These are phyloP conservation scores for Chaetothyriales sp. DNA, from an alignment of 2,329 filamentous ascomycete genomes.

Conservation along the genomic window DNA sequence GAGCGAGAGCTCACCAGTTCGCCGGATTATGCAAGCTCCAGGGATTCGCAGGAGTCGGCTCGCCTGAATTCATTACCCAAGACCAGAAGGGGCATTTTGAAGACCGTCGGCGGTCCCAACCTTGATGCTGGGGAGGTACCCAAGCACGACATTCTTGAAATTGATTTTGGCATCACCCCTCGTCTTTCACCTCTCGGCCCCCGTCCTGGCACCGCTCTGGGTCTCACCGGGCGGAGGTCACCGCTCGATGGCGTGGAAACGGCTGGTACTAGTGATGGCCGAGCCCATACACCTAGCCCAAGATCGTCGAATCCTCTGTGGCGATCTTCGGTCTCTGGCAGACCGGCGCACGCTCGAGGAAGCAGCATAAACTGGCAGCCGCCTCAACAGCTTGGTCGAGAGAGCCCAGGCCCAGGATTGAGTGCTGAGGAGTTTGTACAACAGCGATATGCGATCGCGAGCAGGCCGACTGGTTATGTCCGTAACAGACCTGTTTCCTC, in stretches of 20 bases:
- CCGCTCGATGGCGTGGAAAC: slow-evolving; percentile 6
- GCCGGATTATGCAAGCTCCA: slow-evolving; percentile 65
- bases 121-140: slow-evolving; percentile 29
- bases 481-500: slow-evolving; percentile 26
- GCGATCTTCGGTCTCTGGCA: slow-evolving; percentile 19
- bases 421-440: slow-evolving; percentile 74
- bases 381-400: slow-evolving; percentile 36
- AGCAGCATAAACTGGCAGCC: slow-evolving; percentile 67
- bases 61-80: slow-evolving; percentile 30
- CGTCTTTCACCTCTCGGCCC: slow-evolving; percentile 33
- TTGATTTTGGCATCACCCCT: slow-evolving; percentile 73
- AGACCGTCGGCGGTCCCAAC: slow-evolving; percentile 43
- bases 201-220: slow-evolving; percentile 41
- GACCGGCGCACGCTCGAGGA: slow-evolving; percentile 18
- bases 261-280: slow-evolving; percentile 3
- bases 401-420: slow-evolving; percentile 39
- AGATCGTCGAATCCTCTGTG: not conserved
- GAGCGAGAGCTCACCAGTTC: slow-evolving; percentile 49
- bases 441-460: slow-evolving; percentile 48
- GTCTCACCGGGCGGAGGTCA: slow-evolving; percentile 22
- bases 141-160: slow-evolving; percentile 43
- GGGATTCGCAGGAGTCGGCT: slow-evolving; percentile 31
- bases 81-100: slow-evolving; percentile 64
- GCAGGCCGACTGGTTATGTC: slow-evolving; percentile 27
- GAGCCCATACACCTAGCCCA: not conserved